These are phyloP conservation scores for Silene uniflora DNA, from an alignment of 148 eudicot genomes.

Conservation along the genomic window DNA sequence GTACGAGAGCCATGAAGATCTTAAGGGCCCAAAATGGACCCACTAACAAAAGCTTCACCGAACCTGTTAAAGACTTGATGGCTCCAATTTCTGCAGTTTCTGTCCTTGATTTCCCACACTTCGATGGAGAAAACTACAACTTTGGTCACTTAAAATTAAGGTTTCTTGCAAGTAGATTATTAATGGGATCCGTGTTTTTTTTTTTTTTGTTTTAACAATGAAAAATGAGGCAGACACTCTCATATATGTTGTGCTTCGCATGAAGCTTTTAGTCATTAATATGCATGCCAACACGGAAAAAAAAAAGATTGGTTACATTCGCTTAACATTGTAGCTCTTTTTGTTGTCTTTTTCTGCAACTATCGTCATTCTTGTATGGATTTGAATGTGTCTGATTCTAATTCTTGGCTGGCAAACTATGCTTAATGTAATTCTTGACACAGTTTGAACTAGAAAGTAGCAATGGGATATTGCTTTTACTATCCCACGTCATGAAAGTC, in stretches of 20 bases:
- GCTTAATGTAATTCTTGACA: neutral
- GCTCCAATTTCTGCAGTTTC: neutral
- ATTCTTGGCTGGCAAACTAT: neutral
- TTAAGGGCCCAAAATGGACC: neutral
- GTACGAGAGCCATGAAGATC: neutral
- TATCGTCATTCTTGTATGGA: neutral
- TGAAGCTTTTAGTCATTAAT: neutral
- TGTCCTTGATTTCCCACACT: neutral
- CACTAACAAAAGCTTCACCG: neutral
- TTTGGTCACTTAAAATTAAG: neutral
- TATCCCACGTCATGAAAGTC: neutral
- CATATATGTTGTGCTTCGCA: neutral
- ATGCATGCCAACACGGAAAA: neutral
- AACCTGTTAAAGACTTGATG: neutral
- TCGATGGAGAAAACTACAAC: neutral
- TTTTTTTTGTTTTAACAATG: neutral
- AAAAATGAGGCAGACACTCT: neutral
- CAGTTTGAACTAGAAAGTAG: neutral
- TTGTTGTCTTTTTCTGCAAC: neutral
- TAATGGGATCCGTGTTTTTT: neutral
- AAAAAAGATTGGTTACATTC: neutral
- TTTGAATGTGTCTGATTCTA: neutral
- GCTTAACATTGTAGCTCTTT: neutral
- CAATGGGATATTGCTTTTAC: neutral
- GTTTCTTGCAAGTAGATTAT: too few species aligned